phyloP scores from a whole-genome alignment of 495 filamentous ascomycete genomes.

The Neurospora sublineolata region DNA sequence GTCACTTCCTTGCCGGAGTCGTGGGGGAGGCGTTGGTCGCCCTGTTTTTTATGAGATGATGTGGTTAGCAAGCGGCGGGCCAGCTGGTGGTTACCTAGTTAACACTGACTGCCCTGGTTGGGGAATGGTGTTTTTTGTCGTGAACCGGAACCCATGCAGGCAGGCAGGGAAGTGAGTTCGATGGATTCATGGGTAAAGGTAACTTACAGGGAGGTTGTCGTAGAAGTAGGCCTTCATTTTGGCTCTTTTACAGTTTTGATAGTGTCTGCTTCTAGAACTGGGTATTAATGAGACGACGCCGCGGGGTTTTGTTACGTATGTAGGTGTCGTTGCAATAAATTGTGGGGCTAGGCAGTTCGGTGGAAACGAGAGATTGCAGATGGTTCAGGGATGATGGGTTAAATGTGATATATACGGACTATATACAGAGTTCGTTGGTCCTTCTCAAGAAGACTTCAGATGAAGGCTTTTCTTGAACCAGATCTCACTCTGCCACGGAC shows the following conservation, averaged over 20 bases:
- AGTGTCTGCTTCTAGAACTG: not conserved
- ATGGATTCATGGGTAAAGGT: not conserved
- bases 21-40: conserved; percentile 86
- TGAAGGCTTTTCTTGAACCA: not conserved
- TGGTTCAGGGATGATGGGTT: not conserved
- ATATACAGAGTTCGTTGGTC: not conserved
- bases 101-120: not conserved
- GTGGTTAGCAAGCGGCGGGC: too few species aligned
- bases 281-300: not conserved
- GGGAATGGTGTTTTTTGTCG: not conserved
- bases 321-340: not conserved
- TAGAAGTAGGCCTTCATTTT: conserved; percentile 77
- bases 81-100: not conserved
- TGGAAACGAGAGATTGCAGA: not conserved
- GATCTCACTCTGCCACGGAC: not conserved
- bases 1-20: conserved; percentile 61
- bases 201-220: conserved; percentile 63
- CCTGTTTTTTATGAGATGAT: conserved; percentile 33
- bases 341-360: not conserved
- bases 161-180: not conserved
- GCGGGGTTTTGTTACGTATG: not conserved
- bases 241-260: not conserved
- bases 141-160: conserved; percentile 9
- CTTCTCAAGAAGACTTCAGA: not conserved
- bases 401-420: not conserved